These are phyloP conservation scores for Globisporangium splendens DNA, from an alignment of 352 stramenopile genomes.

Conservation along the genomic window DNA sequence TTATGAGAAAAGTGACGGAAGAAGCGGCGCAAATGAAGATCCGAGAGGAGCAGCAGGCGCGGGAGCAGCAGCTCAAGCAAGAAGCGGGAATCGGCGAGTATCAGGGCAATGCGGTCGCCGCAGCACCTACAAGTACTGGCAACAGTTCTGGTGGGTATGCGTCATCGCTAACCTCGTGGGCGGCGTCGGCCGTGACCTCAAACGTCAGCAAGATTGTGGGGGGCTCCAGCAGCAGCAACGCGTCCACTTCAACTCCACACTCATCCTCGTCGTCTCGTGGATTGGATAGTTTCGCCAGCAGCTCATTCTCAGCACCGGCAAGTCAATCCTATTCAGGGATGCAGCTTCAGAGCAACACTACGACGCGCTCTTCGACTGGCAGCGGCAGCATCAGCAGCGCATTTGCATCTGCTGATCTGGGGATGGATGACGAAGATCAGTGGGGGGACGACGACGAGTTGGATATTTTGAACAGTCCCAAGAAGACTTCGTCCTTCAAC, in stretches of 20 bases:
- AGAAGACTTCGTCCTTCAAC: constrained; percentile 25
- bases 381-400: constrained; percentile 16
- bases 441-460: constrained; percentile 67
- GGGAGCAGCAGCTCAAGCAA: constrained; percentile 58
- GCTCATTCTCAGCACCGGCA: background rate
- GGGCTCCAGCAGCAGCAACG: constrained; percentile 24
- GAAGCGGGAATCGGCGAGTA: constrained; percentile 19
- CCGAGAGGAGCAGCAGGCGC: constrained; percentile 58
- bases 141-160: constrained; percentile 36
- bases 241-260: constrained; percentile 4
- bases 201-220: constrained; percentile 71
- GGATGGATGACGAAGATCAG: constrained; percentile 45
- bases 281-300: constrained; percentile 3
- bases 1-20: constrained; percentile 80
- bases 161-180: constrained; percentile 72
- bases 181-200: constrained; percentile 56
- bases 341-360: constrained; percentile 12
- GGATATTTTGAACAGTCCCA: constrained; percentile 42
- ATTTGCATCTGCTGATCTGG: constrained; percentile 45
- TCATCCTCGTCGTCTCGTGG: constrained; percentile 26
- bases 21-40: constrained; percentile 80
- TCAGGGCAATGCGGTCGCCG: constrained; percentile 14
- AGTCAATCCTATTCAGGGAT: constrained; percentile 7
- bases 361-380: background rate
- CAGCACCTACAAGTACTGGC: constrained; percentile 18